Base-by-base conservation (phyloP, 2,329 filamentous ascomycete genomes). In the Xylaria arbuscula region DNA sequence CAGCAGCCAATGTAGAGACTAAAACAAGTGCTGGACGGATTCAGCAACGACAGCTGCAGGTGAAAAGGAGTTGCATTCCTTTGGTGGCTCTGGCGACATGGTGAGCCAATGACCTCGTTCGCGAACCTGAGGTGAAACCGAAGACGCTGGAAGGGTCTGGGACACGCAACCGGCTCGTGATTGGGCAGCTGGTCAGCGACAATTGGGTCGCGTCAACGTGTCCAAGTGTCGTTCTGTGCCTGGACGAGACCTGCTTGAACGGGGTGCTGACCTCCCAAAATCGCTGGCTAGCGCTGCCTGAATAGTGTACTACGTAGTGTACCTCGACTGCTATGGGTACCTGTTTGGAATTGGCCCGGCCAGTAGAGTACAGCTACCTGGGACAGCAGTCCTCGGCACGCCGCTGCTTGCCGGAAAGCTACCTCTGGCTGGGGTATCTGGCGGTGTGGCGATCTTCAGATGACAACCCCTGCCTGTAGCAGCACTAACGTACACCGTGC, bases 41-140 rank as follows among this genome's bases (percentile, higher is more conserved):
- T 50, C 28, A 62, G 62, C 45, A 69, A 48, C 38, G 34, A 32
- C 53, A 58, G 70, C 78, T 81, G 80, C 80, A 80, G 77, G 73
- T 64, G 67, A 76, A 80, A 79, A 80, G 80, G 80, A 80, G 78
- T 28, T 81, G 80, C 79, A 81, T 78, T 70, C 69, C 55, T 64
- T 45, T 42, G 58, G 59, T 68, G 64, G 65, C 59, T 51, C 70
- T 54, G 67, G 69, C 72, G 67, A 68, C 77, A 70, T 65, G 36
- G 53, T 61, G 62, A 58, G 36, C 70, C 78, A 80, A 79, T 79
- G 72, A 69, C 58, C 53, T 62, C 34, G 56, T 45, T 32, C 34
- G 48, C 66, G 66, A 59, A 40, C 68, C 67, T 53, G 55, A 76
- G 73, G 75, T 80, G 79, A 81, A 81, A 81, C 80, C 70, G 79